Evolutionary conservation across 371 early-diverging fungal genomes (phyloP).

Genomic region (Agmasoma carcini): DNA sequence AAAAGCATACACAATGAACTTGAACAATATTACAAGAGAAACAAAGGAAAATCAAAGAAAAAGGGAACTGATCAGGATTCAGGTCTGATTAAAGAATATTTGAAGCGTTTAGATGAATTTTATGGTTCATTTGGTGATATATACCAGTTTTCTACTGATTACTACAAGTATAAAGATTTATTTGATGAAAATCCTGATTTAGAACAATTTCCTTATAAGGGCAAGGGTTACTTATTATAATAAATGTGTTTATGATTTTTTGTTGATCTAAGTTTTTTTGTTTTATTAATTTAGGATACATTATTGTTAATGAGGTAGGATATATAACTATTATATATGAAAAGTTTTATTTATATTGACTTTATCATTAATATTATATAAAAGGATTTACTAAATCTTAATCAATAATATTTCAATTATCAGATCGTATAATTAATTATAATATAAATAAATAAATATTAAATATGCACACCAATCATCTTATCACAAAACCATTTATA

Average conservation of each 20-base stretch:
- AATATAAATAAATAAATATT: too few relatives aligned
- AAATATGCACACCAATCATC: too few relatives aligned
- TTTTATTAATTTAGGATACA: not conserved
- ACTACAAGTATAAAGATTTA: not conserved
- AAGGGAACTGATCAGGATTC: not conserved
- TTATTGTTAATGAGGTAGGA: not conserved
- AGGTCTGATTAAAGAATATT: not conserved
- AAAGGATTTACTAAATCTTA: too few relatives aligned
- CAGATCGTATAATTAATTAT: too few relatives aligned
- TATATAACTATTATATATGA: not conserved
- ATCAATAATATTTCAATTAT: too few relatives aligned
- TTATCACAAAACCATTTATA: too few relatives aligned
- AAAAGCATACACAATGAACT: slow-evolving; percentile 8
- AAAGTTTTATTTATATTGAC: not conserved
- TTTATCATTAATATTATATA: too few relatives aligned
- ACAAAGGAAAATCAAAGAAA: not conserved
- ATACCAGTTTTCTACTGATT: slow-evolving; percentile 6
- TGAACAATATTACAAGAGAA: not conserved
- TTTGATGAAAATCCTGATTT: not conserved
- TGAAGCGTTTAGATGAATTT: slow-evolving; percentile 7
- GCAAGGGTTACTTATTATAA: not conserved
- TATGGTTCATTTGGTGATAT: slow-evolving; percentile 1
- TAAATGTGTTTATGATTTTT: not conserved
- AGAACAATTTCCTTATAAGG: not conserved
- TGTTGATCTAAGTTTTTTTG: not conserved